Base-by-base conservation (phyloP, 1,284 basidiomycete genomes). In the Hypsizygus ulmarius region DNA sequence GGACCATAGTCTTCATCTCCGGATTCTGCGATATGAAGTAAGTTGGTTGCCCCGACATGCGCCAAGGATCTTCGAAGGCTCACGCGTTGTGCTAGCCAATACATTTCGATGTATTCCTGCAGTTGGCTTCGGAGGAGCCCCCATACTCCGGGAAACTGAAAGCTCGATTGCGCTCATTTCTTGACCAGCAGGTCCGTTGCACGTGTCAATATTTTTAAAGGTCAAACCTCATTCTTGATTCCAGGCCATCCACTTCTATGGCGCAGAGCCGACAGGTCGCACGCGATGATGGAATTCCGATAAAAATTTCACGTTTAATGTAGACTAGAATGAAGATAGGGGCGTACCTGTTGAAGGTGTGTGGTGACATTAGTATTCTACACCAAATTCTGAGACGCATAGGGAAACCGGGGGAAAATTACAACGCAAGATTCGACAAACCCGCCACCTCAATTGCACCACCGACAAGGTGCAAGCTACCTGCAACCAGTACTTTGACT, bases 381-480 rank as follows among this genome's bases (percentile, higher is more conserved):
- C 3, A 25, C 21, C 21, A 12, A 34, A 10, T 34, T 27, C 16
- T 16, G 11, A 34, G 36, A 19, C 18, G 7, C 21, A 7, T 11
- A 12, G 34, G 16, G 15, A 27, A 21, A 33, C 19, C 14, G 33
- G 6, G 37, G 8, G 12, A 11, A 32, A 18, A 25, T 32, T 62
- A 73, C 45, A 90, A 68, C 9, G 84, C 84, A 43, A 77, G 70
- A 14, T 80, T 76, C 46, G 84, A 80, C 50, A 97, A 66, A 16
- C 81, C 84, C 6, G 92, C 89, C 3, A 92, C 92, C 61, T 96
- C 93, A 61, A 99, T 91, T 7, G 96, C 75, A 1, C 97, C 97
- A 16, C 97, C 97, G 5, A 99, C 87, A 11, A 99, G 78, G 69
- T 97, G 95, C 57, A 99, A 67, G 67, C 94, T 97, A 3, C 97